phyloP scores from a whole-genome alignment of 108 stramenopile genomes.

The Nitzschia sp. region DNA sequence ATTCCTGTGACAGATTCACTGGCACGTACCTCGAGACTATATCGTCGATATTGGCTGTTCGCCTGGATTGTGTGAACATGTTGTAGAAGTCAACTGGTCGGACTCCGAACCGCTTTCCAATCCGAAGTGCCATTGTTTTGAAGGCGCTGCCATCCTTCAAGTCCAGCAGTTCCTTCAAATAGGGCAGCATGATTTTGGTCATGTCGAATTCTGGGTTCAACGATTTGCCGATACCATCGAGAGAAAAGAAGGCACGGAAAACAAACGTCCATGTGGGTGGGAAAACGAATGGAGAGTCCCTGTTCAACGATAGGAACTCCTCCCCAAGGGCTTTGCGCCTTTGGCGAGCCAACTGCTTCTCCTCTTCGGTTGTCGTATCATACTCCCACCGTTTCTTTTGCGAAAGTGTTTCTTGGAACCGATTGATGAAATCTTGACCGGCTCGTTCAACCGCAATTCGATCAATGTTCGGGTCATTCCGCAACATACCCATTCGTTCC shows the following conservation, averaged over 20 bases:
- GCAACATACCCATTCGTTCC: conserved; percentile 90
- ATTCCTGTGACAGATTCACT: neutral
- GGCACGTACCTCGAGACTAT: conserved; percentile 56
- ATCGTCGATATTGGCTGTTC: conserved; percentile 79
- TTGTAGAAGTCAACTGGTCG: conserved; percentile 83
- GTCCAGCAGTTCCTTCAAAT: conserved; percentile 93
- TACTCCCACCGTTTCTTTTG: conserved; percentile 72
- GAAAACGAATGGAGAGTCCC: conserved; percentile 91
- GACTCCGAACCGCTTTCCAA: conserved; percentile 83
- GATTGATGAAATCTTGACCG: conserved; percentile 92
- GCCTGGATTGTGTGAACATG: conserved; percentile 82
- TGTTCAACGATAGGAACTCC: conserved; percentile 87
- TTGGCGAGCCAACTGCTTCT: conserved; percentile 65
- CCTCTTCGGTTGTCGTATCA: conserved; percentile 71
- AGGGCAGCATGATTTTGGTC: conserved; percentile 88
- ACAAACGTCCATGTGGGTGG: conserved; percentile 99
- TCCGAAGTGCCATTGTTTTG: conserved; percentile 76
- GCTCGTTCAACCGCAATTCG: conserved; percentile 95
- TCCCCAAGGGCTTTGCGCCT: conserved; percentile 79
- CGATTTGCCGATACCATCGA: conserved; percentile 97
- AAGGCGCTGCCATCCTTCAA: conserved; percentile 88
- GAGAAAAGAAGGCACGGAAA: conserved; percentile 93
- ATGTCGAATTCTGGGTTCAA: conserved; percentile 92
- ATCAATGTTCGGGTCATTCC: conserved; percentile 83
- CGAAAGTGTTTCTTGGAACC: conserved; percentile 85